phyloP scores from a whole-genome alignment of 768 basidiomycete genomes.

The Leucocoprinus birnbaumii region DNA sequence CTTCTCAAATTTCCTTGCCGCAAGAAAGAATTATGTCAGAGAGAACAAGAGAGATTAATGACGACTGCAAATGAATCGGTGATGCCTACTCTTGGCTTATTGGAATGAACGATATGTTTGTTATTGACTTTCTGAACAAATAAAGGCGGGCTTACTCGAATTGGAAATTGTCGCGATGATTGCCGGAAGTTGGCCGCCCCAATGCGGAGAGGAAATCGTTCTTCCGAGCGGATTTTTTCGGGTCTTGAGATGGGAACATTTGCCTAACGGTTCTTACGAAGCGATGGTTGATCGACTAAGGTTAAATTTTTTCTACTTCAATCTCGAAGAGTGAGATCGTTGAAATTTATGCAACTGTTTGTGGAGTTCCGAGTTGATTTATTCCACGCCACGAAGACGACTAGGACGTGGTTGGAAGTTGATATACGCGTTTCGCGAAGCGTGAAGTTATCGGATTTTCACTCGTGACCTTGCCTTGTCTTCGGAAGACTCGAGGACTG shows the following conservation, averaged over 20 bases:
- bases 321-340: not conserved
- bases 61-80: not conserved
- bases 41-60: not conserved
- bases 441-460: not conserved
- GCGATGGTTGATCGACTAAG: no score
- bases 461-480: not conserved
- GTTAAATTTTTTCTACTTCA: not conserved
- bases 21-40: not conserved
- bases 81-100: constrained; percentile 5
- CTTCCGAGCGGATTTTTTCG: not conserved
- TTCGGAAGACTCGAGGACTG: not conserved
- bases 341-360: not conserved
- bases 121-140: not conserved
- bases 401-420: not conserved
- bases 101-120: constrained; percentile 2
- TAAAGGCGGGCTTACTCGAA: constrained; percentile 11
- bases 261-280: constrained; percentile 2
- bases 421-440: not conserved
- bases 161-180: not conserved
- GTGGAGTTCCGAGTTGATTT: not conserved
- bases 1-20: constrained; percentile 6
- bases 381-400: not conserved
- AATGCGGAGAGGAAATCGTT: not conserved
- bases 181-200: no score
- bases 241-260: constrained; percentile 5